A percentile compares a stretch with the other conserved stretches of the same genome.
These are phyloP conservation scores for Albatrellus ellisii DNA, from an alignment of 768 basidiomycete species.

Conservation along the genomic window DNA sequence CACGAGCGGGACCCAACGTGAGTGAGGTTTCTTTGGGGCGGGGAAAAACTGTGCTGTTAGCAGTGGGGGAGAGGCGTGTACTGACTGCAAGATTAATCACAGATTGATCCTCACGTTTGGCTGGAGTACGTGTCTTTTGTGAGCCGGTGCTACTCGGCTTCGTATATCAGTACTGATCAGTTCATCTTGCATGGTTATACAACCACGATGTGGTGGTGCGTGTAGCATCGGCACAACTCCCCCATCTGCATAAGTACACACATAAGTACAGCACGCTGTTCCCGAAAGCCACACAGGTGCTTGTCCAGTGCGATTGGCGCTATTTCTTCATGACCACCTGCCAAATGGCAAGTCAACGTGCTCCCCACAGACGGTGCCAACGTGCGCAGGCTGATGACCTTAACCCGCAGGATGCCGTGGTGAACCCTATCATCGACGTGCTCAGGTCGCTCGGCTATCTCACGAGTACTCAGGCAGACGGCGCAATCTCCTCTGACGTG, in stretches of 20 bases:
- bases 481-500: background rate
- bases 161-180: background rate
- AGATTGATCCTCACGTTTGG: conserved; percentile 13
- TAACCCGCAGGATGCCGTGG: background rate
- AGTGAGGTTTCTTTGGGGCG: conserved; percentile 1
- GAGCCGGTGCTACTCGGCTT: background rate
- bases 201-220: background rate
- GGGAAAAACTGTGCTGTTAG: background rate
- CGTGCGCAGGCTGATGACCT: background rate
- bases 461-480: too few species aligned
- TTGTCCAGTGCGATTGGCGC: conserved; percentile 5
- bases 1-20: background rate
- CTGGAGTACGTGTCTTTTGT: conserved; percentile 10
- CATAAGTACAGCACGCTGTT: conserved; percentile 8
- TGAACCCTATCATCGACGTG: background rate
- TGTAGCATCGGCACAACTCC: conserved; percentile 9
- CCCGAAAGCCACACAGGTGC: conserved; percentile 7
- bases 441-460: background rate
- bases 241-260: conserved; percentile 11
- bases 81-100: background rate
- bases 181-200: background rate
- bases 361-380: background rate
- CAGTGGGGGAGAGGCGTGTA: too few species aligned
- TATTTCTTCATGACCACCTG: conserved; percentile 4
- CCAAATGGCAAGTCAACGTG: conserved; percentile 1